Conservation (phyloP, 202 grass and related monocot species). For the Carex sylvatica region DNA sequence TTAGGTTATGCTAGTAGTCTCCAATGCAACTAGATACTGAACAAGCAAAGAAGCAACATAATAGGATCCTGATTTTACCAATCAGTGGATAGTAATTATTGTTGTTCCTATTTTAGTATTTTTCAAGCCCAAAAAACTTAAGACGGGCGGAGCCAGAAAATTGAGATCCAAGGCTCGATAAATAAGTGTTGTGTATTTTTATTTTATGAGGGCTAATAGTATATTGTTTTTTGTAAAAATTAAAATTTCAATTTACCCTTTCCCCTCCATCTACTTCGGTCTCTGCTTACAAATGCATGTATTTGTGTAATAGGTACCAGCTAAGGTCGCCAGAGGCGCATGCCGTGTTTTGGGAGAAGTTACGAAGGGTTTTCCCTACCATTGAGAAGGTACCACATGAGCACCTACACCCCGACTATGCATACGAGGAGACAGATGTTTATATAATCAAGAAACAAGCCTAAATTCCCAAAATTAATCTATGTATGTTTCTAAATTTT, state of each 20-base stretch:
- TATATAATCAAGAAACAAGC: slow-evolving; percentile 53
- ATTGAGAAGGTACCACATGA: slow-evolving; percentile 78
- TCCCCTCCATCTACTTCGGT: no score
- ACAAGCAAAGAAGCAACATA: neutral
- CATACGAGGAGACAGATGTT: slow-evolving; percentile 73
- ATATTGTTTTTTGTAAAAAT: no score
- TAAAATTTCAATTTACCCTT: no score
- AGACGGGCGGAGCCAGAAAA: no score
- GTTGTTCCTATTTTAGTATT: neutral
- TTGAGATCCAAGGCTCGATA: no score
- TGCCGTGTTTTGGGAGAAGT: slow-evolving; percentile 62
- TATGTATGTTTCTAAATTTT: slow-evolving; percentile 2
- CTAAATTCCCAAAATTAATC: neutral
- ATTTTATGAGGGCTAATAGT: no score
- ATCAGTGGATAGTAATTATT: neutral
- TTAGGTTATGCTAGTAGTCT: neutral
- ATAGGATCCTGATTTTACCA: neutral
- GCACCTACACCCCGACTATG: slow-evolving; percentile 70
- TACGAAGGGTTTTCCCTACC: slow-evolving; percentile 46
- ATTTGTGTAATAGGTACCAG: slow-evolving; percentile 49
- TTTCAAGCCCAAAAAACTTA: neutral
- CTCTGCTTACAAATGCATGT: neutral
- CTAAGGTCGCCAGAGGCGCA: slow-evolving; percentile 77
- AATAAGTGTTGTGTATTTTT: no score
- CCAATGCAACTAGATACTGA: neutral